Evolutionary conservation across 768 basidiomycete genomes (phyloP).

Genomic region (Boletellus ananiceps): DNA sequence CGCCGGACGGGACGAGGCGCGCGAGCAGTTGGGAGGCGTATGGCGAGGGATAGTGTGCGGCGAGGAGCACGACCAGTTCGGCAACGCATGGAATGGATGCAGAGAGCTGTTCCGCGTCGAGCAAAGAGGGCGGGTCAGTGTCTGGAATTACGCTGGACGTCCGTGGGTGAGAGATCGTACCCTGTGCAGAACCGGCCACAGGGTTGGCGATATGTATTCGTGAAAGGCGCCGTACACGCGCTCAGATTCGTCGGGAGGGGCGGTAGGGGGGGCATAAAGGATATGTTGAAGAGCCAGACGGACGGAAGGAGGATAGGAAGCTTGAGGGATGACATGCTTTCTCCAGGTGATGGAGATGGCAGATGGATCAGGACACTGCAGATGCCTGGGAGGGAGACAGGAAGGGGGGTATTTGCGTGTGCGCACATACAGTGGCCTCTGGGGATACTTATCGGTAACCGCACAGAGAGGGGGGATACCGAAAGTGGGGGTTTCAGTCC

Average conservation of each 20-base stretch:
- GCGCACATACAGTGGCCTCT: constrained; percentile 14
- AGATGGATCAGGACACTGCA: no score
- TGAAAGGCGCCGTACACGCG: constrained; percentile 17
- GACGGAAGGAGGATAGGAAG: constrained; percentile 21
- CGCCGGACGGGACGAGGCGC: constrained; percentile 14
- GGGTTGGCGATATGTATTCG: constrained; percentile 19
- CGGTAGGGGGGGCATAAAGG: constrained; percentile 24
- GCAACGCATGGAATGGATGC: constrained; percentile 29
- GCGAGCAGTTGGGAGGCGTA: constrained; percentile 22
- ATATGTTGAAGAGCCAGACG: constrained; percentile 26
- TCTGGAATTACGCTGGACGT: not conserved
- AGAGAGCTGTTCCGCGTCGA: constrained; percentile 13
- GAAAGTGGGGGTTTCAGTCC: not conserved
- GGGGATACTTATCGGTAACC: not conserved
- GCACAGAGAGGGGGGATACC: not conserved
- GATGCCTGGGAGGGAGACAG: no score
- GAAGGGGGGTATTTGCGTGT: no score
- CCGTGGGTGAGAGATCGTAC: constrained; percentile 7
- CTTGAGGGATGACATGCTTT: constrained; percentile 20
- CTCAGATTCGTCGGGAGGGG: constrained; percentile 20
- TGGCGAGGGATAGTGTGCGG: constrained; percentile 12
- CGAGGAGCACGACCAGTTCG: constrained; percentile 21
- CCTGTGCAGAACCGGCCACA: constrained; percentile 22
- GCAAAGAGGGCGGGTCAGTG: constrained; percentile 1
- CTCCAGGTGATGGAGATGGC: not conserved